Base-by-base conservation (phyloP, 2,329 filamentous ascomycete genomes). In the Tolypocladium inflatum region DNA sequence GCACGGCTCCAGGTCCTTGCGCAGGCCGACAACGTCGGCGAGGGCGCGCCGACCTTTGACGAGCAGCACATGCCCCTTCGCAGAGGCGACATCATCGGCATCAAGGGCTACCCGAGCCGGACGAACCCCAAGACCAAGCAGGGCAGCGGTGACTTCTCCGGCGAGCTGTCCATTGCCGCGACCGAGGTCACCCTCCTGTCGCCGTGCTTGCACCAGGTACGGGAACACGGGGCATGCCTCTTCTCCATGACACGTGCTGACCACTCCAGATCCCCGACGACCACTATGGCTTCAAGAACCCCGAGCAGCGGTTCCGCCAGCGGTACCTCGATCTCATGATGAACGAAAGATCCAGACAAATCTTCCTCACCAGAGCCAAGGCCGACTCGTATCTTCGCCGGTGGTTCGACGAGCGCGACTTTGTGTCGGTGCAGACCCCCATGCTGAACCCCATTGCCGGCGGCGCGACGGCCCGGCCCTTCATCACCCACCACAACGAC, bases 361-460 rank as follows among this genome's bases (percentile, higher is more conserved):
- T 92, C 59, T 89, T 97, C 73, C 81, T 91, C 67, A 91, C 89
- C 43, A 85, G 94, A 57, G 85, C 90, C 68, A 91, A 90, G 82
- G 92, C 97, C 68, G 85, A 96, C 70, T 86, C 84, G 61, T 97
- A 91, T 71, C 88, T 99, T 64, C 90, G 94, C 65, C 83, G 84
- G 67, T 99, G 88, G 80, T 90, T 99, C 66, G 90, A 97, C 67
- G 83, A 87, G 65, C 83, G 88, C 57, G 90, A 93, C 67, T 99
- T 99, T 73, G 80, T 91, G 58, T 92, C 97, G 73, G 92, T 97
- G 33, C 91, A 97, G 77, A 99, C 94, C 0, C 93, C 94, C 6
- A 97, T 97, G 85, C 92, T 99, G 83, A 95, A 96, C 72, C 84
- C 89, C 68, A 96, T 96, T 70, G 91, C 94, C 37, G 95, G 94